Conservation (phyloP, 1,284 basidiomycete genomes). For the Ganoderma boninense region DNA sequence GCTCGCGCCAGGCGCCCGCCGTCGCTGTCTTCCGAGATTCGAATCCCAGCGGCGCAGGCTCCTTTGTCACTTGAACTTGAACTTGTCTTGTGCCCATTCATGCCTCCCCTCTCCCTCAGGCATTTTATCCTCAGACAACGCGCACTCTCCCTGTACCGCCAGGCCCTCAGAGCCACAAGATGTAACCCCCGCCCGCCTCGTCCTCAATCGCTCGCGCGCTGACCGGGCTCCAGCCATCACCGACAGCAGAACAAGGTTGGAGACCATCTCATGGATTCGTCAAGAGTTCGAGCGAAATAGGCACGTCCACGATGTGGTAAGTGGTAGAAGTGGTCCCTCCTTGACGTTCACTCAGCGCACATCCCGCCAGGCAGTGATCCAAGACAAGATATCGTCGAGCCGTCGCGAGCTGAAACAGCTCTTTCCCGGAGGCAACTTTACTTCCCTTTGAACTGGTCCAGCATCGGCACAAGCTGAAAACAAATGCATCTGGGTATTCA, state of each 20-base stretch:
- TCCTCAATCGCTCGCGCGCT: constrained; percentile 14
- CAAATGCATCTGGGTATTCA: neutral
- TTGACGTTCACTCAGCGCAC: constrained; percentile 6
- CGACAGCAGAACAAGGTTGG: constrained; percentile 62
- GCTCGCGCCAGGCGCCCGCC: constrained; percentile 22
- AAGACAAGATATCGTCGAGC: constrained; percentile 50
- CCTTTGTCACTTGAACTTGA: neutral
- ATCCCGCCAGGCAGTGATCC: constrained; percentile 38
- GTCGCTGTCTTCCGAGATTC: neutral
- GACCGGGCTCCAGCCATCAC: constrained; percentile 61
- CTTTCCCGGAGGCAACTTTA: constrained; percentile 38
- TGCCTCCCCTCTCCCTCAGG: constrained; percentile 56
- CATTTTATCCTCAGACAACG: constrained; percentile 77
- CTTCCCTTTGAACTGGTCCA: neutral
- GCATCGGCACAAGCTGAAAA: neutral
- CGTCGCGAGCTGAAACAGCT: constrained; percentile 65
- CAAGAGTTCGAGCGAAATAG: constrained; percentile 72
- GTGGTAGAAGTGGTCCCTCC: constrained; percentile 21
- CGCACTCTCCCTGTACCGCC: constrained; percentile 69
- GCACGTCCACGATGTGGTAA: constrained; percentile 64
- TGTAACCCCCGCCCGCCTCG: constrained; percentile 47
- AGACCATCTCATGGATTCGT: constrained; percentile 78
- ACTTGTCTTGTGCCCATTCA: constrained; percentile 12
- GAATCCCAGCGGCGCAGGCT: neutral
- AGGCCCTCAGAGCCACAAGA: constrained; percentile 71